Evolutionary conservation across 225 moss, liverwort and hornwort species (phyloP).

Genomic region (Climacium dendroides): DNA sequence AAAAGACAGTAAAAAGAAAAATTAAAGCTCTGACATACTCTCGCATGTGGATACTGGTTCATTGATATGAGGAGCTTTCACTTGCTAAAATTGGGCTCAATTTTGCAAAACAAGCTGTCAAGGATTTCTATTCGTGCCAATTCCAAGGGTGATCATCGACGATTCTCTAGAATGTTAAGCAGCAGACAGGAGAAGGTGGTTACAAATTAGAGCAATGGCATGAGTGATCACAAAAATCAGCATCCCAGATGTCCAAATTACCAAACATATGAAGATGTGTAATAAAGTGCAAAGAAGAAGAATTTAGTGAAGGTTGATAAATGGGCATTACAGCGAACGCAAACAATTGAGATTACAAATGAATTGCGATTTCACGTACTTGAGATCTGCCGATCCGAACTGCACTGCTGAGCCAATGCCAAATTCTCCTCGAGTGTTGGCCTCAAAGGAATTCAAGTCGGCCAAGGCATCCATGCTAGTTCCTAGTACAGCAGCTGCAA

Average conservation of each 20-base stretch:
- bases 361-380: constrained; percentile 17
- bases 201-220: background rate
- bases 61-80: background rate
- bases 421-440: constrained; percentile 91
- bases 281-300: background rate
- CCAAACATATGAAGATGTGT: background rate
- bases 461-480: constrained; percentile 78
- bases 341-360: background rate
- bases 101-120: background rate
- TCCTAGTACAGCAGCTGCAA: constrained; percentile 76
- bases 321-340: background rate
- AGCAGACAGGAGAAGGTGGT: background rate
- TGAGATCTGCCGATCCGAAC: constrained; percentile 91
- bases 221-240: background rate
- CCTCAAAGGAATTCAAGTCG: constrained; percentile 84
- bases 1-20: background rate
- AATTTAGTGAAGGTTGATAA: background rate
- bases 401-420: constrained; percentile 98
- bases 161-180: background rate
- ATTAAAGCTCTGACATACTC: background rate
- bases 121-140: background rate
- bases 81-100: background rate
- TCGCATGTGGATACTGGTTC: background rate
- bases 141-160: background rate
- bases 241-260: background rate